These are phyloP conservation scores for Xylaria longipes DNA, from an alignment of 495 filamentous ascomycete genomes.

Conservation along the genomic window DNA sequence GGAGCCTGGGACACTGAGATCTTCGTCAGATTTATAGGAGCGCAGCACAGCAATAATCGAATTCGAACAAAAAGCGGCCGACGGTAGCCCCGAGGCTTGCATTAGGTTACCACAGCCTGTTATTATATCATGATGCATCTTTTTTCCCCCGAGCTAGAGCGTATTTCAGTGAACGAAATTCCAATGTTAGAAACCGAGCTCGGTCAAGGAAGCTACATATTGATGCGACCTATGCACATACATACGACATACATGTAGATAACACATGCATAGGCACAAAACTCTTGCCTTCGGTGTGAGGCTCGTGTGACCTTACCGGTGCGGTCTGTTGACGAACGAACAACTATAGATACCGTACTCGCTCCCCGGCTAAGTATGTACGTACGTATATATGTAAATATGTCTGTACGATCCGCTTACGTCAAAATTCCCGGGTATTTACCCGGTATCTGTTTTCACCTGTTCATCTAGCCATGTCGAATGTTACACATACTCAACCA, in stretches of 20 bases:
- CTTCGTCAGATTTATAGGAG: conserved; percentile 9
- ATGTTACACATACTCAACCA: conserved; percentile 16
- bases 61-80: not conserved
- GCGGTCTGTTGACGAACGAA: not conserved
- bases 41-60: not conserved
- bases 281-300: conserved; percentile 22
- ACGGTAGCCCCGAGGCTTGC: conserved; percentile 17
- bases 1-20: not conserved
- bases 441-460: conserved; percentile 8
- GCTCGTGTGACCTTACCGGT: conserved; percentile 22
- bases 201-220: not conserved
- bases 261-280: not conserved
- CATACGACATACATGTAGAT: conserved; percentile 1
- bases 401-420: conserved; percentile 6
- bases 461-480: not conserved
- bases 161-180: not conserved
- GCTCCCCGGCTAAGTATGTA: not conserved
- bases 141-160: not conserved
- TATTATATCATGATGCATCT: conserved; percentile 12
- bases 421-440: conserved; percentile 16
- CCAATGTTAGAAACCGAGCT: not conserved
- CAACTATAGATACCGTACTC: not conserved
- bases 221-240: conserved; percentile 2
- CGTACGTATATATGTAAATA: not conserved
- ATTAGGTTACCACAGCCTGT: conserved; percentile 4